Conservation (phyloP, 495 filamentous ascomycete species). For the Aspergillus cavernicola region DNA sequence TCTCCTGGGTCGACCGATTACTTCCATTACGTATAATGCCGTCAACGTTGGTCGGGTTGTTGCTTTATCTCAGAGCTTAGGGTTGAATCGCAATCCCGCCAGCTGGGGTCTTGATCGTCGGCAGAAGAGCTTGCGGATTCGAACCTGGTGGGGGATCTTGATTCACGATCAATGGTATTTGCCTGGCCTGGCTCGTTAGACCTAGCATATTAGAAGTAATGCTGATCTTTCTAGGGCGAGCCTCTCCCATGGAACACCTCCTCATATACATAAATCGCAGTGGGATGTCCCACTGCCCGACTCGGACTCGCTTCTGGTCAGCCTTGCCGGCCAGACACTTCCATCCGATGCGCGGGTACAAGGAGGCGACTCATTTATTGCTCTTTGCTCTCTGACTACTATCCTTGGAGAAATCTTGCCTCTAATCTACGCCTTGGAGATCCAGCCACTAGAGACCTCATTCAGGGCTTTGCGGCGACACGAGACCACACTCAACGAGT, state of each 20-base stretch:
- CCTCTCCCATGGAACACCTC: conserved; percentile 5
- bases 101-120: conserved; percentile 5
- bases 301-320: not conserved
- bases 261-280: conserved; percentile 2
- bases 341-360: not conserved
- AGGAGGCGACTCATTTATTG: not conserved
- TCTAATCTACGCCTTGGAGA: conserved; percentile 1
- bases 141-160: conserved; percentile 6
- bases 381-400: not conserved
- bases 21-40: conserved; percentile 8
- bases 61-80: conserved; percentile 2
- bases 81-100: conserved; percentile 6
- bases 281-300: conserved; percentile 7
- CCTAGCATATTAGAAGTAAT: too few species aligned
- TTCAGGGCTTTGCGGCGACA: conserved; percentile 3
- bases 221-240: conserved; percentile 2
- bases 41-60: conserved; percentile 8
- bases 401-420: conserved; percentile 6
- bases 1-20: conserved; percentile 5
- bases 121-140: conserved; percentile 11
- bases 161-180: conserved; percentile 9
- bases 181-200: not conserved
- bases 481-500: conserved; percentile 9
- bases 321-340: not conserved
- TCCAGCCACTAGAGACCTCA: not conserved